phyloP scores from a whole-genome alignment of 108 stramenopile species.

The Skeletonema menzelii region DNA sequence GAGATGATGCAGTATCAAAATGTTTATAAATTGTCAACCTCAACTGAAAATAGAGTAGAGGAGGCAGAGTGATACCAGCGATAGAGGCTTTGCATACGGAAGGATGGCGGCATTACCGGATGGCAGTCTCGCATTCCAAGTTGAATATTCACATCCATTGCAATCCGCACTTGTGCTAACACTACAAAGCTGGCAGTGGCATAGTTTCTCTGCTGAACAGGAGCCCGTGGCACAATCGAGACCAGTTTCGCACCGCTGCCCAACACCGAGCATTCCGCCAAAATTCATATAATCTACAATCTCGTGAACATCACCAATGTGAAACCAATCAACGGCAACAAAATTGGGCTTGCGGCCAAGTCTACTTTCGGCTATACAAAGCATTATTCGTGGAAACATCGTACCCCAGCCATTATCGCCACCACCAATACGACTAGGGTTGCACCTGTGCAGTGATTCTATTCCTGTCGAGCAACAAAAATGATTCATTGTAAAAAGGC shows the following conservation, averaged over 20 bases:
- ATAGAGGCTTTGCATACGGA: no score
- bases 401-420: constrained; percentile 39
- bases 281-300: constrained; percentile 25
- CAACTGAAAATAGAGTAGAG: not conserved
- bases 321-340: constrained; percentile 26
- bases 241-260: constrained; percentile 13
- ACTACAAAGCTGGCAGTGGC: constrained; percentile 14
- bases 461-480: constrained; percentile 28
- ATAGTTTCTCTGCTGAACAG: constrained; percentile 5
- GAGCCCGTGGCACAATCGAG: constrained; percentile 19
- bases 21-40: not conserved
- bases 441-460: not conserved
- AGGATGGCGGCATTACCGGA: no score
- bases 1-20: not conserved
- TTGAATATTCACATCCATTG: no score
- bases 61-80: not conserved
- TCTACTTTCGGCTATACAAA: constrained; percentile 19
- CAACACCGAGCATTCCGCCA: constrained; percentile 21
- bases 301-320: not conserved
- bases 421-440: constrained; percentile 13
- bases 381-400: constrained; percentile 13
- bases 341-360: constrained; percentile 25
- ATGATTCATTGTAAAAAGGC: constrained; percentile 33
- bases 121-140: no score
- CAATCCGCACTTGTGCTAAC: no score